phyloP scores from a whole-genome alignment of 2,329 filamentous ascomycete species.

The Calonectria fujianensis region DNA sequence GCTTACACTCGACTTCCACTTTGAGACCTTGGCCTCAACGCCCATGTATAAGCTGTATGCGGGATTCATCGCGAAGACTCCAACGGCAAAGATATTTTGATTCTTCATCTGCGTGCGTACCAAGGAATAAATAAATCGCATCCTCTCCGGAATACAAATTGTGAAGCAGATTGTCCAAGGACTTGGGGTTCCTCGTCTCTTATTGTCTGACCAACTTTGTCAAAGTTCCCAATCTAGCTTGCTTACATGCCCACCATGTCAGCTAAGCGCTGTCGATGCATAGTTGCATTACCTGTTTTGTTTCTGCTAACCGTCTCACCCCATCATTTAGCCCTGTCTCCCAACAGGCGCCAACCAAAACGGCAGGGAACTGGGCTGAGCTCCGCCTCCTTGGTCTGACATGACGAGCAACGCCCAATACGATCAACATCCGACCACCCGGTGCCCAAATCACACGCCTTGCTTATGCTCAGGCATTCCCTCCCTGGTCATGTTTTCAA shows the following conservation, averaged over 20 bases:
- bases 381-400: constrained; percentile 19
- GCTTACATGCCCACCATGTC: constrained; percentile 22
- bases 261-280: constrained; percentile 27
- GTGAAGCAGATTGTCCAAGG: background rate
- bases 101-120: background rate
- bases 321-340: background rate
- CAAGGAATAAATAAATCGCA: background rate
- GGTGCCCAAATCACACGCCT: background rate
- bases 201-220: constrained; percentile 12
- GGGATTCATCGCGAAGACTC: constrained; percentile 30
- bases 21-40: constrained; percentile 24
- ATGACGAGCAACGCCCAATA: background rate
- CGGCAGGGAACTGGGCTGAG: background rate
- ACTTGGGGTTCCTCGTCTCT: background rate
- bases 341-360: background rate
- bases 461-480: no score
- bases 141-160: background rate
- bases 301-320: constrained; percentile 11
- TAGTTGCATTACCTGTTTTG: background rate
- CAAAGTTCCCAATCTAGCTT: constrained; percentile 11
- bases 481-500: background rate
- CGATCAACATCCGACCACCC: background rate
- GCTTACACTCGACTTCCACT: constrained; percentile 31
- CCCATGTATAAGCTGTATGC: constrained; percentile 30
- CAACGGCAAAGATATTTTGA: background rate